Conservation (phyloP, 176 grass and related monocot genomes). For the Zea luxurians region DNA sequence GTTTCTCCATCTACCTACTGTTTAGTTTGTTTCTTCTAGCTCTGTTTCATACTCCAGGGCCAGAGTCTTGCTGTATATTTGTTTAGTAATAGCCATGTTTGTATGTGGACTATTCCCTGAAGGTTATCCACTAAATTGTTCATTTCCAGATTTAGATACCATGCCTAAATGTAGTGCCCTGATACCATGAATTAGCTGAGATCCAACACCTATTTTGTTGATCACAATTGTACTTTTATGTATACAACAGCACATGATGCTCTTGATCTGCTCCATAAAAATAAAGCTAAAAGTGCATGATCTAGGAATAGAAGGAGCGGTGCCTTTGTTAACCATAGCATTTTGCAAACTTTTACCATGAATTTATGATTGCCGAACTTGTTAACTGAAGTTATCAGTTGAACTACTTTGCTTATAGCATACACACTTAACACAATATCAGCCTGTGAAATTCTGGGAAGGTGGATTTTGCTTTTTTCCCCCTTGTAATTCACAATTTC, state of each 20-base stretch:
- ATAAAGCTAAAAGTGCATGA: background rate
- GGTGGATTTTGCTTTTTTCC: background rate
- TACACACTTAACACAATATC: background rate
- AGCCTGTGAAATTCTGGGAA: background rate
- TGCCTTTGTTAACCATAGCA: background rate
- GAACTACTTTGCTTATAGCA: background rate
- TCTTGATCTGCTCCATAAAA: background rate
- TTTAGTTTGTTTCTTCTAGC: background rate
- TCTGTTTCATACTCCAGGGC: background rate
- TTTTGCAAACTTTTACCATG: background rate
- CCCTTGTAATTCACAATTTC: background rate
- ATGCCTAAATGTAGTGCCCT: background rate
- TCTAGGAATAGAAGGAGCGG: background rate
- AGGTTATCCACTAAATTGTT: background rate
- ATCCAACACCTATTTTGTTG: background rate
- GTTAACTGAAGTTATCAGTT: background rate
- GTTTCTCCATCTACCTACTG: background rate
- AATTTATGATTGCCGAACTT: background rate
- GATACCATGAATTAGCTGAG: background rate
- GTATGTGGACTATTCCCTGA: background rate
- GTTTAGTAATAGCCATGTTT: background rate
- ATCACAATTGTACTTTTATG: background rate
- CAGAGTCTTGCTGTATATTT: background rate
- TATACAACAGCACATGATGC: background rate
- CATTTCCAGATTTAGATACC: background rate